Evolutionary conservation across 345 rosid species (phyloP).

Genomic region (Euphorbia peplus): DNA sequence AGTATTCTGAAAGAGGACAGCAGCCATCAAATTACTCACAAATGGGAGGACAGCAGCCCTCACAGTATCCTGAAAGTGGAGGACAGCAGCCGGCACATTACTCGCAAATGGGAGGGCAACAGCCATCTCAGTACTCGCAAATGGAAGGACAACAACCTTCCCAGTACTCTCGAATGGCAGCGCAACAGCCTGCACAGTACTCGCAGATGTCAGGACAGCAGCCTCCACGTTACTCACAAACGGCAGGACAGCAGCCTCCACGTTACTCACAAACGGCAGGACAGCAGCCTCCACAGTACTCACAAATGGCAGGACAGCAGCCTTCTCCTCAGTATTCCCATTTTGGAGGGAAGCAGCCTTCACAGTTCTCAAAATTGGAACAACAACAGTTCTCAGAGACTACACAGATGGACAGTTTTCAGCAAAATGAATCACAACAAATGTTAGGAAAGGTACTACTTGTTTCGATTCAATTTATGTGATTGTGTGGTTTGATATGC

Average conservation of each 20-base stretch:
- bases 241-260: neutral
- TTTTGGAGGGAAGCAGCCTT: constrained; percentile 7
- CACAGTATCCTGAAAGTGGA: neutral
- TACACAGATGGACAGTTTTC: neutral
- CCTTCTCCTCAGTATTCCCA: constrained; percentile 3
- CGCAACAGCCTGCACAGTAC: neutral
- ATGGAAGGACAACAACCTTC: neutral
- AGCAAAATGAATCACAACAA: constrained; percentile 3
- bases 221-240: neutral
- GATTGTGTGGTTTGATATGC: neutral
- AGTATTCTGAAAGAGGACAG: constrained; percentile 8
- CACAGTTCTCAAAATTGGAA: constrained; percentile 4
- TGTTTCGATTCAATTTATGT: neutral
- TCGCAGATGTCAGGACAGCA: constrained; percentile 2
- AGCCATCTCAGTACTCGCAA: constrained; percentile 4
- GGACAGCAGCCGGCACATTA: constrained; percentile 1
- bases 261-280: neutral
- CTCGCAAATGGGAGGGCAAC: constrained; percentile 19
- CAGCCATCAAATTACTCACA: constrained; percentile 1
- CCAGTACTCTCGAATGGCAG: neutral
- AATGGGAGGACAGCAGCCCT: constrained; percentile 2
- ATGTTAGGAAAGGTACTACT: constrained; percentile 3
- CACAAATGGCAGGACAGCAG: constrained; percentile 11
- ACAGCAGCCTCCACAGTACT: constrained; percentile 15
- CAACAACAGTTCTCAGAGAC: constrained; percentile 6